Base-by-base conservation (phyloP, 2,329 filamentous ascomycete genomes). In the Alternaria consortialis region DNA sequence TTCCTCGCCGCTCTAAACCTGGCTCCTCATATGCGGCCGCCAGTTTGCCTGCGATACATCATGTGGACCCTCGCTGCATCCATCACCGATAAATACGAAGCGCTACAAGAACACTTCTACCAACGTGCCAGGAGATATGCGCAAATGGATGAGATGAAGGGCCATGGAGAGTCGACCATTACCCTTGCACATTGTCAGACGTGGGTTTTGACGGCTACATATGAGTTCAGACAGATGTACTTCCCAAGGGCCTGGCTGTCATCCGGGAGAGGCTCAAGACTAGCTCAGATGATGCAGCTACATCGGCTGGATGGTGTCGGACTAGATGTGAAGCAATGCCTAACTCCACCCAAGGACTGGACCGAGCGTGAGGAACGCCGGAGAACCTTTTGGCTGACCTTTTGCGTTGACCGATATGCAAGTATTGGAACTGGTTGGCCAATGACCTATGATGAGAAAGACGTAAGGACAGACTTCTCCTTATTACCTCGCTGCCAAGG, bases 351-450 rank as follows among this genome's bases (percentile, higher is more conserved):
- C 2, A 90, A 90, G 73, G 95, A 99, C 78, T 97, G 93, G 93
- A 97, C 92, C 0, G 95, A 98, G 76, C 86, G 88, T 57, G 95
- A 98, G 80, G 95, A 99, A 77, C 86, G 95, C 67, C 86, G 95
- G 53, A 86, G 95, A 66, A 97, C 93, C 0, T 98, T 98, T 69
- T 99, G 95, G 95, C 90, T 95, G 88, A 88, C 91, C 4, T 98
- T 97, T 74, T 93, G 90, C 69, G 84, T 93, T 64, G 95, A 98
- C 74, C 88, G 95, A 53, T 98, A 97, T 79, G 92, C 93, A 6
- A 97, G 93, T 72, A 95, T 97, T 58, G 95, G 95, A 34, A 98
- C 95, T 2, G 95, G 95, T 7, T 98, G 95, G 95, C 95, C 95
- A 1, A 94, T 98, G 91, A 89, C 87, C 0, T 87, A 98, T 56